Evolutionary conservation across 768 basidiomycete genomes (phyloP).

Genomic region (Termitomyces sp.): DNA sequence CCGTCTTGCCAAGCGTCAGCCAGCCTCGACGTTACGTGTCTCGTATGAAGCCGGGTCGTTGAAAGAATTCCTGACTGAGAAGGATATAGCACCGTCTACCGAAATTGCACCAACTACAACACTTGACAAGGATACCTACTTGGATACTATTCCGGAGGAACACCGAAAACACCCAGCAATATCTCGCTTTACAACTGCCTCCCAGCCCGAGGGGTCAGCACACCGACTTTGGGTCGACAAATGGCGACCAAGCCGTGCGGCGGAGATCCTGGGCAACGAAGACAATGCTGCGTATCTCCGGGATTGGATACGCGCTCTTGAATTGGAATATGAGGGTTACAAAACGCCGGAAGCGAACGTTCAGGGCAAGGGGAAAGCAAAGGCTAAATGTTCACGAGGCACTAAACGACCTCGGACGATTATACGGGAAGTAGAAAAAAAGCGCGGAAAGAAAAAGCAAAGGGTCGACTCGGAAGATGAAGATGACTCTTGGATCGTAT

Average conservation of each 20-base stretch:
- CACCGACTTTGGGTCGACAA: slow-evolving; percentile 64
- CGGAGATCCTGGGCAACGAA: slow-evolving; percentile 78
- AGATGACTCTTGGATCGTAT: slow-evolving; percentile 54
- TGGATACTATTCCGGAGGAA: slow-evolving; percentile 24
- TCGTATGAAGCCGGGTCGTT: not conserved
- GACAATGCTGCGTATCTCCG: slow-evolving; percentile 62
- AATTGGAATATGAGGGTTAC: slow-evolving; percentile 34
- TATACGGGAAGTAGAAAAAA: slow-evolving; percentile 45
- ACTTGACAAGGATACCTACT: slow-evolving; percentile 8
- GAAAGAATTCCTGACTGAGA: not conserved
- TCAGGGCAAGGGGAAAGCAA: slow-evolving; percentile 19
- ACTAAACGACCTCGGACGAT: slow-evolving; percentile 52
- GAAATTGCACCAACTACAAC: not conserved
- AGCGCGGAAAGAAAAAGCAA: slow-evolving; percentile 46
- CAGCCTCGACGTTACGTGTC: not conserved
- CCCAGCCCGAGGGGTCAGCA: slow-evolving; percentile 13
- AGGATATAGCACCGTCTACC: not conserved
- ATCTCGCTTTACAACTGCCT: slow-evolving; percentile 22
- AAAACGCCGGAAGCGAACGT: slow-evolving; percentile 17
- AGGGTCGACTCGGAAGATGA: slow-evolving; percentile 52
- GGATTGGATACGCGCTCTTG: slow-evolving; percentile 74
- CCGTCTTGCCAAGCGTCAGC: not conserved
- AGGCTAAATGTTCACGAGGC: slow-evolving; percentile 24
- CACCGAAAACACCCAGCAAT: slow-evolving; percentile 48
- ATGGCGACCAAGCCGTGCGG: slow-evolving; percentile 70